Base-by-base conservation (phyloP, 495 filamentous ascomycete species). In the Penicillium daleae region DNA sequence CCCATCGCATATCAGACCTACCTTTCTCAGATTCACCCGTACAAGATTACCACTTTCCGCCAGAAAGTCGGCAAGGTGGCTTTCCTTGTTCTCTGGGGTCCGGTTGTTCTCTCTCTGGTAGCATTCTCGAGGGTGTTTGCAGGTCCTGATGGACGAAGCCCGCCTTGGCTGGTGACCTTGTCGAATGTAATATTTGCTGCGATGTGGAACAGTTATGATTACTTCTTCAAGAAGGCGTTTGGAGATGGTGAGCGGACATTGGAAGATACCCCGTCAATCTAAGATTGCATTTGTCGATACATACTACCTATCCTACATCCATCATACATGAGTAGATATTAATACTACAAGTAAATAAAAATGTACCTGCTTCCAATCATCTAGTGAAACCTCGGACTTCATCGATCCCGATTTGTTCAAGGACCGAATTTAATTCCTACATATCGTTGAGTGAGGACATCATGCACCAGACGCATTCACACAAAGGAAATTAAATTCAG, bases 221-320 rank as follows among this genome's bases (percentile, higher is more conserved):
- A 12, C 2, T 67, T 88, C 26, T 91, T 90, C 56, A 85, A 83
- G 66, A 66, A 58, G 26, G 13, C 90, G 0, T 97, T 96, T 79
- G 93, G 94, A 31, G 90, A 97, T 71, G 95, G 95, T 17, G 95
- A 97, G 85, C 83, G 90, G 74, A 95, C 92, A 13, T 66, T 78
- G 27, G 63, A 62, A 39, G 68, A 72, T 72, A 68, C 57, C 63
- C 60, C 24, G n/a, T 53, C 66, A n/a, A 49, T 32, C 51, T 63
- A 40, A 52, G 6, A 26, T 44, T 40, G n/a, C 8, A n/a, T 26
- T 21, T 19, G 10, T 1, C 37, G 40, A 22, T 52, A 56, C 15
- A 49, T 59, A 56, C 51, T 21, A 50, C 21, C 13, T 15, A 29
- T 50, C 3, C 15, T 50, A 15, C 12, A 39, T 50, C 27, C 15